Evolutionary conservation across 345 rosid species (phyloP), one percentile per base, ranked within the genome.

Genomic region (Citrus mangshanensis): DNA sequence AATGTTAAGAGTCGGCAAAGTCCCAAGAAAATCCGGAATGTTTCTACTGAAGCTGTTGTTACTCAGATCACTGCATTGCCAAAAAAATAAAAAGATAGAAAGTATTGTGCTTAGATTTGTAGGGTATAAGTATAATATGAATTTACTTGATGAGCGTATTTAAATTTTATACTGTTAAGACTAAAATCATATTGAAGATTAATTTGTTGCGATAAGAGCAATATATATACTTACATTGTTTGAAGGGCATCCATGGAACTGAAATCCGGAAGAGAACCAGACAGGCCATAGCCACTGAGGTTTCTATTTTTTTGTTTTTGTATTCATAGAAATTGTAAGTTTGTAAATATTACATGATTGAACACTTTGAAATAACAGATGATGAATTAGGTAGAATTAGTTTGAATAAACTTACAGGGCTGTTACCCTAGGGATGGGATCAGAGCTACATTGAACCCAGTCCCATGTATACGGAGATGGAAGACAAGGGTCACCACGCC

Each of bases 401-500:
- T 35, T 9, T 19, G 24, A 58, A 22, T 58, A 58, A 16, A 72
- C 73, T 73, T 84, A 88, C 91, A 86, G 60, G 65, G 81, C 87
- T 16, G 87, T 88, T 24, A 84, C 77, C 27, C 87, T 78, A 51
- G 89, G 86, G 0, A 68, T 62, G 56, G 68, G 59, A 51, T 28
- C 82, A 24, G 67, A 5, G 28, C 77, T 82, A 25, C 91, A 88
- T 51, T 79, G 81, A 60, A 86, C 73, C 89, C 91, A 86, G 7
- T 84, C 89, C 89, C 91, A 86, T 55, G 82, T 42, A 69, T 77
- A 86, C 9, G 84, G 77, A 1, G 79, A 72, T 38, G 91, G 89
- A 63, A 88, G 86, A 56, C 89, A 88, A 35, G 89, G 91, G 69
- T 88, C 89, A 13, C 89, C 89, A 35, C 51, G 69, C 87, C 91